Conservation (phyloP, 2,329 filamentous ascomycete genomes). For the Cadophora luteo-olivacea region DNA sequence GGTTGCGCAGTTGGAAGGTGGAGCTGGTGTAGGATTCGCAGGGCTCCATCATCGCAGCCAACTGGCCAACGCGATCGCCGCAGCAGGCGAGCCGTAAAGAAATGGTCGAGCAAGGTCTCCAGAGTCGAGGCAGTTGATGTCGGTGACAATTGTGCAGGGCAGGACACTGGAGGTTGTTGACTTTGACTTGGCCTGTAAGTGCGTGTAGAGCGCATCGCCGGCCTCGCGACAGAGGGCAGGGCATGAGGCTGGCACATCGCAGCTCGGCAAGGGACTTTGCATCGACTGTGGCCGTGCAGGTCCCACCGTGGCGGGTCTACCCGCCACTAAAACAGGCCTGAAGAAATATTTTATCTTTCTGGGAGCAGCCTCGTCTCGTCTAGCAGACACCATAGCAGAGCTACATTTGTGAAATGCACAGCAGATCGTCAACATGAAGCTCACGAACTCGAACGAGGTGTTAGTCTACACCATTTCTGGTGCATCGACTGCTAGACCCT, state of each 20-base stretch:
- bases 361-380: not conserved
- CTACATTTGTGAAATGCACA: not conserved
- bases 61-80: slow-evolving; percentile 16
- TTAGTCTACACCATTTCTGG: slow-evolving; percentile 96
- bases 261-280: not conserved
- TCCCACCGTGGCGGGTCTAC: slow-evolving; percentile 16
- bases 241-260: slow-evolving; percentile 8
- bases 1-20: slow-evolving; percentile 27
- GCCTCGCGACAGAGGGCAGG: slow-evolving; percentile 10
- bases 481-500: slow-evolving; percentile 81
- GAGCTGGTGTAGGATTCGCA: slow-evolving; percentile 37
- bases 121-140: not conserved
- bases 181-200: slow-evolving; percentile 1
- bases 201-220: not conserved
- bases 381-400: slow-evolving; percentile 12
- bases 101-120: not conserved
- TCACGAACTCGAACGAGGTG: slow-evolving; percentile 81
- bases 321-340: slow-evolving; percentile 25
- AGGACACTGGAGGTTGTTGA: not conserved
- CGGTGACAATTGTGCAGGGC: not conserved
- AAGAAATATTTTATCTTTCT: slow-evolving; percentile 17
- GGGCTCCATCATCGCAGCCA: slow-evolving; percentile 45
- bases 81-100: slow-evolving; percentile 1
- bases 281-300: slow-evolving; percentile 10
- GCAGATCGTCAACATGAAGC: slow-evolving; percentile 65